Percentiles rank a stretch among this genome's conserved stretches.
phyloP scores from a whole-genome alignment of 2,329 filamentous ascomycete species.

The Tympanopsis confertula region DNA sequence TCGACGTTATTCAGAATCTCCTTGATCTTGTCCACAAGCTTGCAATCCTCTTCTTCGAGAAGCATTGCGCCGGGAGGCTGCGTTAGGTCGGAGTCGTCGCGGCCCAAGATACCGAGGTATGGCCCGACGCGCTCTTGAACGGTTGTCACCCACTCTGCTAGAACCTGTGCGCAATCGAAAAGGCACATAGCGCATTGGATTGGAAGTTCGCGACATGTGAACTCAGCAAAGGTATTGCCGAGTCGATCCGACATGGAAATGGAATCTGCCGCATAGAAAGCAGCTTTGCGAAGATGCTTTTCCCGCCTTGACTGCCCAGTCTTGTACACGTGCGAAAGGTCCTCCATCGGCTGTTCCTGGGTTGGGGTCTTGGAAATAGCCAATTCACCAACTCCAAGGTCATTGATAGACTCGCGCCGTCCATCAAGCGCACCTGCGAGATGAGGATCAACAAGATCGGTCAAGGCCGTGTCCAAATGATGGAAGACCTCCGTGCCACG shows the following conservation, averaged over 20 bases:
- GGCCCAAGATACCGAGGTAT: slow-evolving; percentile 76
- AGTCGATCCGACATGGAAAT: slow-evolving; percentile 79
- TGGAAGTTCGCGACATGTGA: slow-evolving; percentile 72
- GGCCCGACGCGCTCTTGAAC: slow-evolving; percentile 88
- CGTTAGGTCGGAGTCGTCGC: slow-evolving; percentile 65
- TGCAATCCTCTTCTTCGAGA: slow-evolving; percentile 81
- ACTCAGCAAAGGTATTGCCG: slow-evolving; percentile 74
- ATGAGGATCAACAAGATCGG: slow-evolving; percentile 34
- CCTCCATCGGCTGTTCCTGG: slow-evolving; percentile 10
- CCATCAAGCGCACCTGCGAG: slow-evolving; percentile 37
- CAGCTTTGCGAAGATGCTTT: slow-evolving; percentile 82
- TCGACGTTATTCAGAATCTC: slow-evolving; percentile 69
- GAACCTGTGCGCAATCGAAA: slow-evolving; percentile 85
- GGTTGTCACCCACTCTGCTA: slow-evolving; percentile 87
- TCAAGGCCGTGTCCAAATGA: slow-evolving; percentile 46
- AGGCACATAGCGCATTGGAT: slow-evolving; percentile 84
- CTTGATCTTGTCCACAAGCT: slow-evolving; percentile 71
- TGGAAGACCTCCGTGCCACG: slow-evolving; percentile 65
- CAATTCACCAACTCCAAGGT: slow-evolving; percentile 20
- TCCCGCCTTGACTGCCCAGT: slow-evolving; percentile 61
- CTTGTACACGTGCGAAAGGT: slow-evolving; percentile 16
- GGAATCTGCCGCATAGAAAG: slow-evolving; percentile 86
- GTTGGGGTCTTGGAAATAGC: slow-evolving; percentile 22
- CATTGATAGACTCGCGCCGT: slow-evolving; percentile 35
- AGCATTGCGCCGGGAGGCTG: slow-evolving; percentile 82